Conservation (phyloP, 1,284 basidiomycete genomes). For the Cutaneotrichosporon sp. region DNA sequence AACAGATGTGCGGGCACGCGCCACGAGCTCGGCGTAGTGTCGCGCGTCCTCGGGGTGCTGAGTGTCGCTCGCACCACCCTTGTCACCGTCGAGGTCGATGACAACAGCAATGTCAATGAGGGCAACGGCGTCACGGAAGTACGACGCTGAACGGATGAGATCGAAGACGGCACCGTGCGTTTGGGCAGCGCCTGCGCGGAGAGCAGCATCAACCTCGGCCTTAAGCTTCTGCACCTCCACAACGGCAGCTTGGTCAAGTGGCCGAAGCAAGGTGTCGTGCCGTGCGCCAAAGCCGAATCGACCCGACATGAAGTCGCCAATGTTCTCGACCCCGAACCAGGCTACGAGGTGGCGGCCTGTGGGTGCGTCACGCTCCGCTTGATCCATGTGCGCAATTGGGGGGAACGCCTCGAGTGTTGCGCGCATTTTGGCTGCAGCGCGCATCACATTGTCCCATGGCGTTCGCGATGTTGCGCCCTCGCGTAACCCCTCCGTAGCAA, state of each 20-base stretch:
- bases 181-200: constrained; percentile 7
- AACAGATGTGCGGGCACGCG: constrained; percentile 31
- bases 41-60: constrained; percentile 22
- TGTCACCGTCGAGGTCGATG: constrained; percentile 46
- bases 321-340: constrained; percentile 25
- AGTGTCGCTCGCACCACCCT: constrained; percentile 6
- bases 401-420: constrained; percentile 34
- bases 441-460: constrained; percentile 38
- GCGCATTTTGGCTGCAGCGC: constrained; percentile 32
- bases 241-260: constrained; percentile 25
- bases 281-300: constrained; percentile 35
- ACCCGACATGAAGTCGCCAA: constrained; percentile 33
- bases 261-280: constrained; percentile 8
- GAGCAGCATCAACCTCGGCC: constrained; percentile 24
- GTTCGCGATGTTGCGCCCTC: neutral
- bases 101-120: constrained; percentile 42
- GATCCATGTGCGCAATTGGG: constrained; percentile 11
- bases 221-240: constrained; percentile 25
- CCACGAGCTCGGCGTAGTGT: constrained; percentile 37
- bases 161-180: constrained; percentile 13
- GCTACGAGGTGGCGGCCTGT: constrained; percentile 18
- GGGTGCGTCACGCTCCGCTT: constrained; percentile 11
- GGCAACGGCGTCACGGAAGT: constrained; percentile 19
- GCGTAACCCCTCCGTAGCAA: constrained; percentile 20
- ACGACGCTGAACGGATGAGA: constrained; percentile 21